Conservation (phyloP, 805 yeast species). For the Nadsonia fulvescens region DNA sequence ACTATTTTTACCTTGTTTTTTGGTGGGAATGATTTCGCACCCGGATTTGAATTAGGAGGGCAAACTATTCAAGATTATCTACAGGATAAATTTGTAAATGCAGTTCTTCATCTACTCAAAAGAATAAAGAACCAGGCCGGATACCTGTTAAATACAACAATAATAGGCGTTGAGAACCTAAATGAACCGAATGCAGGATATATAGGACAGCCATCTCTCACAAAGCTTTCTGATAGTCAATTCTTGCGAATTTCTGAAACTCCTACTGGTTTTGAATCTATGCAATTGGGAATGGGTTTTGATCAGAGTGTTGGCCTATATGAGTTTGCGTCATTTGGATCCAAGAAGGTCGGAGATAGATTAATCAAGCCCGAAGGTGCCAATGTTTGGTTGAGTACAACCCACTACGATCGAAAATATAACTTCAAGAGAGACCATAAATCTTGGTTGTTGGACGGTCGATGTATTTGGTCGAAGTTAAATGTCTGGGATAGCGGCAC, state of each 20-base stretch:
- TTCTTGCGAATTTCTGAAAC: slow-evolving; percentile 61
- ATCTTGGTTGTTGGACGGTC: slow-evolving; percentile 56
- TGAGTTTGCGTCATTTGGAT: slow-evolving; percentile 58
- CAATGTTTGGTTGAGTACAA: slow-evolving; percentile 35
- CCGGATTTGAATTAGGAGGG: slow-evolving; percentile 53
- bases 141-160: slow-evolving; percentile 19
- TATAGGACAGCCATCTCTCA: slow-evolving; percentile 42
- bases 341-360: slow-evolving; percentile 40
- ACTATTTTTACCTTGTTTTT: slow-evolving; percentile 79
- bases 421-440: slow-evolving; percentile 45
- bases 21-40: slow-evolving; percentile 61
- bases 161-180: slow-evolving; percentile 62
- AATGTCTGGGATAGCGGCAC: slow-evolving; percentile 37
- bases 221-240: slow-evolving; percentile 32
- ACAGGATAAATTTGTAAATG: slow-evolving; percentile 40
- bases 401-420: slow-evolving; percentile 29
- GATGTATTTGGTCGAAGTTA: slow-evolving; percentile 61
- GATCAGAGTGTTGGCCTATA: slow-evolving; percentile 51
- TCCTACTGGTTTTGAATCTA: slow-evolving; percentile 62
- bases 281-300: slow-evolving; percentile 65
- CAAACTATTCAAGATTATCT: slow-evolving; percentile 61
- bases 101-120: slow-evolving; percentile 32
- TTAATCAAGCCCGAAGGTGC: slow-evolving; percentile 57
- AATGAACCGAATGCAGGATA: slow-evolving; percentile 75
- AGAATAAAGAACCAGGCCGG: slow-evolving; percentile 26